Conservation (phyloP, 768 basidiomycete genomes). For the Fistulinella prunicolor region DNA sequence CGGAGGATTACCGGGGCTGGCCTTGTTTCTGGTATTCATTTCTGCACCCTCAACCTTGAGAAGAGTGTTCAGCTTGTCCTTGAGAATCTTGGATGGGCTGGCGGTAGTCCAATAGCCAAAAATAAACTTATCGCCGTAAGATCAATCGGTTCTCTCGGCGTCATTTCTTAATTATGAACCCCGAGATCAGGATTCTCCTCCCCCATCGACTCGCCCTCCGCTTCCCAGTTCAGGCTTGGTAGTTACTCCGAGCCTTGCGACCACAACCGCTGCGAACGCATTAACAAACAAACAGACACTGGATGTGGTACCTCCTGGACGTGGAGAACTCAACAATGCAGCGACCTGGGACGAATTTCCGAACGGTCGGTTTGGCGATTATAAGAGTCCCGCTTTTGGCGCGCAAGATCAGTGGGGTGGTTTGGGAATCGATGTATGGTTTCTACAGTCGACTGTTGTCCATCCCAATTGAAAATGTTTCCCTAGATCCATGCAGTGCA, state of each 20-base stretch:
- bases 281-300: conserved; percentile 48
- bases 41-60: conserved; percentile 96
- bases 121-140: conserved; percentile 70
- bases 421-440: conserved; percentile 53
- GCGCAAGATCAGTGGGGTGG: conserved; percentile 76
- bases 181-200: conserved; percentile 40
- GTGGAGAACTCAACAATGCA: conserved; percentile 73
- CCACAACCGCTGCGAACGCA: conserved; percentile 56
- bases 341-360: conserved; percentile 95
- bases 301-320: conserved; percentile 54
- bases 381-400: conserved; percentile 95
- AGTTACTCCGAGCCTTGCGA: conserved; percentile 64
- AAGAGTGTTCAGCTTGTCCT: conserved; percentile 88
- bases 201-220: conserved; percentile 27
- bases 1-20: conserved; percentile 51
- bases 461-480: not conserved
- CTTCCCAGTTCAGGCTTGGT: conserved; percentile 38
- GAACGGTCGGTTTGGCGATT: conserved; percentile 97
- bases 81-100: conserved; percentile 75
- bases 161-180: conserved; percentile 1
- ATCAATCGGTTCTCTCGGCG: conserved; percentile 10
- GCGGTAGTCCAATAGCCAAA: conserved; percentile 37
- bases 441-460: not conserved
- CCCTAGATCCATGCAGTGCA: conserved; percentile 59
- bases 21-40: conserved; percentile 74